Conservation (phyloP, 2,329 filamentous ascomycete genomes). For the Cadophora malorum region DNA sequence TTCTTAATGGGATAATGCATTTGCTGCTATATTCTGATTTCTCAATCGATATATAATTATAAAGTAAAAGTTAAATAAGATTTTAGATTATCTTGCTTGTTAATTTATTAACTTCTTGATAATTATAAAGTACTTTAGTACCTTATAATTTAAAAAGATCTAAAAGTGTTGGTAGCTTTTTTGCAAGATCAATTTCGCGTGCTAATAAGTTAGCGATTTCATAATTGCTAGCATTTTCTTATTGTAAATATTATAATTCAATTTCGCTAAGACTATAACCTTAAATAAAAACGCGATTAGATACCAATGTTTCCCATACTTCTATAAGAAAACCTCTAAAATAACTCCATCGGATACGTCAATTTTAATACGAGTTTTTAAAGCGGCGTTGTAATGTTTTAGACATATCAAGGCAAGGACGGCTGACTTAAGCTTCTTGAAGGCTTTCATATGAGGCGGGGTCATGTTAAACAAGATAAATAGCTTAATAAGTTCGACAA, state of each 20-base stretch:
- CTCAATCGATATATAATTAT: neutral
- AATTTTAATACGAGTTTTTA: neutral
- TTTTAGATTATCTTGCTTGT: neutral
- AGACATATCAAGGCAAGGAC: neutral
- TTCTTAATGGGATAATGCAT: neutral
- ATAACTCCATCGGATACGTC: neutral
- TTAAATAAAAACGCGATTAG: no score
- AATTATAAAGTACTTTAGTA: neutral
- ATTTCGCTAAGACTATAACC: no score
- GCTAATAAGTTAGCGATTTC: no score
- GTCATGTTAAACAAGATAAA: no score
- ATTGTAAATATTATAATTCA: no score
- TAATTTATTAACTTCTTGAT: neutral
- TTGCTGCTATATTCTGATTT: no score
- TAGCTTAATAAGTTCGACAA: no score
- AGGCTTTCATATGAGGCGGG: neutral
- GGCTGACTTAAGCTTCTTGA: no score
- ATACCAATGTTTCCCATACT: no score
- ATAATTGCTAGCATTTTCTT: no score
- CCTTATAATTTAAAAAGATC: neutral
- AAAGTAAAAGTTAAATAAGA: neutral
- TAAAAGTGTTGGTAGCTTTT: neutral
- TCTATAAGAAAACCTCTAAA: neutral
- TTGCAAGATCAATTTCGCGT: no score
- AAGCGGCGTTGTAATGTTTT: neutral